A percentile compares a stretch with the other conserved stretches of the same genome.
Evolutionary conservation across 176 grass and related monocot genomes (phyloP).

Genomic region (bread wheat (Triticum aestivum)): IWGSC_CS_RefSeq_v2.1 NC_057814.1:460812541-460813040

Average conservation of each 20-base stretch:
- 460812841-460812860: conserved; percentile 34
- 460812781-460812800: background rate
- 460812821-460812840: conserved; percentile 21
- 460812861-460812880: background rate
- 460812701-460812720: no score
- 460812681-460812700: no score
- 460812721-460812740: no score
- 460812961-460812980: background rate
- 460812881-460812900: conserved; percentile 23
- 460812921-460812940: conserved; percentile 44
- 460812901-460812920: conserved; percentile 16
- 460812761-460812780: background rate
- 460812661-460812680: background rate
- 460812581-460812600: background rate
- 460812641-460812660: background rate
- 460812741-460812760: background rate
- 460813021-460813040: conserved; percentile 41
- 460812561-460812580: background rate
- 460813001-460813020: background rate
- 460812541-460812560: no score
- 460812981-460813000: background rate
- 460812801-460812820: background rate
- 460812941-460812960: conserved; percentile 56
- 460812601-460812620: background rate
- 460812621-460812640: background rate